These are phyloP conservation scores for Leccinellum albellum DNA, from an alignment of 768 basidiomycete genomes.

Conservation along the genomic window DNA sequence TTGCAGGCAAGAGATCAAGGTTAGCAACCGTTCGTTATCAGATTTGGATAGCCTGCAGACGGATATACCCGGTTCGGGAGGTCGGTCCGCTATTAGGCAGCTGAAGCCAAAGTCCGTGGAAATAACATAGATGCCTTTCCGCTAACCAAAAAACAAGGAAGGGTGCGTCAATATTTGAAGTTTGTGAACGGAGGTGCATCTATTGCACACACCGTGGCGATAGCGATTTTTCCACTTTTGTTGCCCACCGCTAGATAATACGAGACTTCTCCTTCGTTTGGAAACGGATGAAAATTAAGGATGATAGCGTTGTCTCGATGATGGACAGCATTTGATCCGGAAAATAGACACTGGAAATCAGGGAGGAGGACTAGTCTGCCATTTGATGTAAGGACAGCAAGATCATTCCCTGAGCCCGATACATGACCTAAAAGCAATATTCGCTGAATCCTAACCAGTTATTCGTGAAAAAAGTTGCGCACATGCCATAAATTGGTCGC, in stretches of 20 bases:
- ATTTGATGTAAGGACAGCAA: conserved; percentile 28
- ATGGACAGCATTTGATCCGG: conserved; percentile 31
- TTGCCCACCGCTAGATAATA: conserved; percentile 48
- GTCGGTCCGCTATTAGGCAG: conserved; percentile 23
- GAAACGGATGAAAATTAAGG: conserved; percentile 23
- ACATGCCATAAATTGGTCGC: conserved; percentile 29
- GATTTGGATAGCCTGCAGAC: conserved; percentile 17
- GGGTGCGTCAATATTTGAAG: not conserved
- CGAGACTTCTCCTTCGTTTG: conserved; percentile 25
- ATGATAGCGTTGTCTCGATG: conserved; percentile 35
- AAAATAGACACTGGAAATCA: conserved; percentile 25
- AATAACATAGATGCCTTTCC: conserved; percentile 25
- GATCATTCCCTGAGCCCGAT: conserved; percentile 43
- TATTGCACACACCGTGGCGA: conserved; percentile 40
- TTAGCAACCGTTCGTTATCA: conserved; percentile 14
- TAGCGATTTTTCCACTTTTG: conserved; percentile 38
- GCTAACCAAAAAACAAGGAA: not conserved
- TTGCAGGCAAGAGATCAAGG: conserved; percentile 48
- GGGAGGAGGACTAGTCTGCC: conserved; percentile 27
- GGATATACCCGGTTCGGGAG: conserved; percentile 31
- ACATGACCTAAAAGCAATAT: conserved; percentile 35
- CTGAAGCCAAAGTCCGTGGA: conserved; percentile 24
- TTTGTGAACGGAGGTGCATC: not conserved
- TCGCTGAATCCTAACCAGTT: not conserved
- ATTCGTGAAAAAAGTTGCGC: not conserved